Percentiles rank a stretch among this genome's conserved stretches.
These are phyloP conservation scores for Psidium friedrichsthalianum DNA, from an alignment of 345 rosid genomes.

Conservation along the genomic window DNA sequence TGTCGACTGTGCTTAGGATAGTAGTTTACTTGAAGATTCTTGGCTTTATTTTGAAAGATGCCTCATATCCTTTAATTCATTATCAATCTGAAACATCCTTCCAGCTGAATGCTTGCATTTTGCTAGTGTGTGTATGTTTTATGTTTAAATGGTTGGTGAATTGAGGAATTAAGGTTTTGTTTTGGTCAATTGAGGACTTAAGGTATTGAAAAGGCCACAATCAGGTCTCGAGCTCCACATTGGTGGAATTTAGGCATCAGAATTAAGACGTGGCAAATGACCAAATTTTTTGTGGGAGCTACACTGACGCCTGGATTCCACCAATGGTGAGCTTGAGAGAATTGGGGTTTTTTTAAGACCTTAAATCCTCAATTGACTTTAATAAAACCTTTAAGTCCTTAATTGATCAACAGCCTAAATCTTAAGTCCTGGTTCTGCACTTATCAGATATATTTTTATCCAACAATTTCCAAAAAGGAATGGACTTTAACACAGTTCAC, in stretches of 20 bases:
- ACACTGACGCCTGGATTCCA: neutral
- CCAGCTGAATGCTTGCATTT: neutral
- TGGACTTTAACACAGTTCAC: neutral
- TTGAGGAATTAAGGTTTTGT: neutral
- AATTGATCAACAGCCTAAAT: neutral
- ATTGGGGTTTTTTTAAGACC: neutral
- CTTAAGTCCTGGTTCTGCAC: neutral
- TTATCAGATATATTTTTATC: neutral
- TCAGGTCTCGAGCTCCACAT: neutral
- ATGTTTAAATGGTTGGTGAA: neutral
- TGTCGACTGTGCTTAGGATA: neutral
- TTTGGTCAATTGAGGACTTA: neutral
- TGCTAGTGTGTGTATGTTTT: neutral
- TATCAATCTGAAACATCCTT: neutral
- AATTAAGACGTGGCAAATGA: neutral
- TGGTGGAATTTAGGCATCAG: neutral
- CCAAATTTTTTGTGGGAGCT: neutral
- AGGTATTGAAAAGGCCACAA: neutral
- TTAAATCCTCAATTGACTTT: neutral
- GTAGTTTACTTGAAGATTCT: neutral
- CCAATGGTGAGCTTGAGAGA: neutral
- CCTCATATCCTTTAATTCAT: neutral
- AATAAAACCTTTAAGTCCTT: neutral
- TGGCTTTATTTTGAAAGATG: neutral
- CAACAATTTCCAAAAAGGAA: neutral